Evolutionary conservation across 1,284 basidiomycete species (phyloP), one percentile per base, ranked within the genome.

Genomic region (Gymnopus androsaceus): DNA sequence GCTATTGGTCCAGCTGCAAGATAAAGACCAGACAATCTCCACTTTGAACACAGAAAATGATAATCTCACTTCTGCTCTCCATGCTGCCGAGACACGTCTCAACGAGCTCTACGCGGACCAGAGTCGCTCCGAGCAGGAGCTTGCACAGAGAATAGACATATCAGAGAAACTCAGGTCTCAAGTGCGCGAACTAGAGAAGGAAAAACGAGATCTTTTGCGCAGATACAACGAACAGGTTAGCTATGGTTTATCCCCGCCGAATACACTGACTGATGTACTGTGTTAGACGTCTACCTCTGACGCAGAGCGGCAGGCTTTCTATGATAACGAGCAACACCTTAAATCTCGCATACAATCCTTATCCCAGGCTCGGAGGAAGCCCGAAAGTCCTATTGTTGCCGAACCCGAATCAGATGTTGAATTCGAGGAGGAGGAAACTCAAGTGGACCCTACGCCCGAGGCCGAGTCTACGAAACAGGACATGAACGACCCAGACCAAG

Each of bases 241-340:
- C 62, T 46, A 44, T 27, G 40, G 17, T 44, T 34, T 31, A 44
- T 45, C n/a, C n/a, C n/a, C n/a, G n/a, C n/a, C n/a, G n/a, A n/a
- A n/a, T 42, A 55, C 34, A 25, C 46, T 34, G 42, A 31, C 38
- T 28, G 19, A 48, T 44, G 34, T 14, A 17, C 59, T 59, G 59
- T 53, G 51, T 57, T 63, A 92, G 88, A 88, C 85, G 23, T 72
- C 81, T 21, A 88, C 87, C 5, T 92, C 92, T 66, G 90, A 92
- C 68, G 88, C 90, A 11, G 90, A 92, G 69, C 84, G 90, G 42
- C 90, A 92, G 68, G 82, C 90, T 14, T 89, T 91, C 67, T 92
- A 92, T 65, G 90, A 92, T 71, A 92, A 90, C 66, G 90, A 92
- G 63, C 88, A 92, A 66, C 90, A 92, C 71, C 82, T 92, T 54